Evolutionary conservation across 2,329 filamentous ascomycete species (phyloP).

Genomic region (Huntiella decipiens): DNA sequence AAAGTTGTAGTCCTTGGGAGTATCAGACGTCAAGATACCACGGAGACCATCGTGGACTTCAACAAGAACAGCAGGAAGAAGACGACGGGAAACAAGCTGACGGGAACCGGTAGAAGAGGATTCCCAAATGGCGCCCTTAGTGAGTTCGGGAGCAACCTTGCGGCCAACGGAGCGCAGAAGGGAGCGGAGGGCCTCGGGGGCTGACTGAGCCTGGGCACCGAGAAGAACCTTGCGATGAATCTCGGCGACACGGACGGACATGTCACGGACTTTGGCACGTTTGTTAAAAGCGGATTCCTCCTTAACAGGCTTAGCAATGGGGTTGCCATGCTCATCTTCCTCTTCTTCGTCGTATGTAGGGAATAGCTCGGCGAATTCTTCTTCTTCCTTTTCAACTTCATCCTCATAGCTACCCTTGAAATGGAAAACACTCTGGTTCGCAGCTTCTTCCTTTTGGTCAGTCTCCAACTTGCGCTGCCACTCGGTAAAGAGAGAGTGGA

Average conservation of each 20-base stretch:
- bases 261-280: slow-evolving; percentile 27
- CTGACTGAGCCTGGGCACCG: slow-evolving; percentile 12
- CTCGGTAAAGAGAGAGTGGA: slow-evolving; percentile 55
- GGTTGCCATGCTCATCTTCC: slow-evolving; percentile 7
- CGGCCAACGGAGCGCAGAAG: slow-evolving; percentile 27
- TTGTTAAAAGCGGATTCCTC: slow-evolving; percentile 14
- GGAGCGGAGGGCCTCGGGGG: slow-evolving; percentile 25
- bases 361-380: slow-evolving; percentile 66
- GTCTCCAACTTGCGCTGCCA: slow-evolving; percentile 63
- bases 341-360: slow-evolving; percentile 48
- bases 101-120: slow-evolving; percentile 16
- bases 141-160: slow-evolving; percentile 17
- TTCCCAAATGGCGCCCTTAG: slow-evolving; percentile 13
- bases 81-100: slow-evolving; percentile 21
- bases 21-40: slow-evolving; percentile 19
- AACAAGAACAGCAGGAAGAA: slow-evolving; percentile 49
- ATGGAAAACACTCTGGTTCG: slow-evolving; percentile 59
- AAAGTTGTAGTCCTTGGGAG: slow-evolving; percentile 54
- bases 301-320: slow-evolving; percentile 4
- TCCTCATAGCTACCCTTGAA: slow-evolving; percentile 65
- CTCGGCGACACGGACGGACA: slow-evolving; percentile 41
- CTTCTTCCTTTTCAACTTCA: slow-evolving; percentile 52
- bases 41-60: slow-evolving; percentile 42
- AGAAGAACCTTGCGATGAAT: slow-evolving; percentile 38
- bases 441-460: slow-evolving; percentile 57